Percentiles rank a stretch among this genome's conserved stretches.
phyloP scores from a whole-genome alignment of 805 yeast genomes.

The Zygotorulaspora danielsina region DNA sequence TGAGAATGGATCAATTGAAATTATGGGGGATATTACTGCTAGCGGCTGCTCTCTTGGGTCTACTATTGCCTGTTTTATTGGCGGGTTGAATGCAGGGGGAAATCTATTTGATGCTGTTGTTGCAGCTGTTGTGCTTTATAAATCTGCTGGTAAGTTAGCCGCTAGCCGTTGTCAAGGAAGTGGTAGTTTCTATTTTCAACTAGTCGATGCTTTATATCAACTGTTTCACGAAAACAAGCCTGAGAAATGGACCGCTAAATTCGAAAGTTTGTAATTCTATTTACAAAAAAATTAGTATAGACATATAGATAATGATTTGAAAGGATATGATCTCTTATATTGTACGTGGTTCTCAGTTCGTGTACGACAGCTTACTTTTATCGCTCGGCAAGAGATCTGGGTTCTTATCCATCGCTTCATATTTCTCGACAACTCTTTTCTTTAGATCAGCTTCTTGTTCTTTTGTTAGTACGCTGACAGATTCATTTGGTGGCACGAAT shows the following conservation, averaged over 20 bases:
- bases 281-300: conserved; percentile 12
- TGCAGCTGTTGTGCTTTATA: conserved; percentile 55
- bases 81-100: conserved; percentile 38
- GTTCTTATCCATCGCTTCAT: conserved; percentile 44
- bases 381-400: conserved; percentile 55
- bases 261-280: conserved; percentile 12
- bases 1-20: conserved; percentile 53
- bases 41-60: conserved; percentile 82
- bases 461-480: conserved; percentile 65
- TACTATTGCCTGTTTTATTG: conserved; percentile 55
- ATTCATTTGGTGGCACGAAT: conserved; percentile 77
- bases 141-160: conserved; percentile 57
- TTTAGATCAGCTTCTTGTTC: conserved; percentile 58
- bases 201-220: conserved; percentile 32
- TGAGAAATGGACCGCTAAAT: conserved; percentile 24
- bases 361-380: conserved; percentile 47
- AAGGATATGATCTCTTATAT: neutral
- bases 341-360: conserved; percentile 40
- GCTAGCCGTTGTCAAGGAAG: conserved; percentile 39
- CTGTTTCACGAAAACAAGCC: conserved; percentile 26
- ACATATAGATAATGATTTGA: conserved; percentile 1
- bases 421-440: conserved; percentile 48
- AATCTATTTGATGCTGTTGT: conserved; percentile 45
- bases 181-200: conserved; percentile 31
- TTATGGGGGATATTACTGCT: conserved; percentile 72